Evolutionary conservation across 441 rosid genomes (phyloP), one percentile per base, ranked within the genome.

Genomic region (Sinapis alba): DNA sequence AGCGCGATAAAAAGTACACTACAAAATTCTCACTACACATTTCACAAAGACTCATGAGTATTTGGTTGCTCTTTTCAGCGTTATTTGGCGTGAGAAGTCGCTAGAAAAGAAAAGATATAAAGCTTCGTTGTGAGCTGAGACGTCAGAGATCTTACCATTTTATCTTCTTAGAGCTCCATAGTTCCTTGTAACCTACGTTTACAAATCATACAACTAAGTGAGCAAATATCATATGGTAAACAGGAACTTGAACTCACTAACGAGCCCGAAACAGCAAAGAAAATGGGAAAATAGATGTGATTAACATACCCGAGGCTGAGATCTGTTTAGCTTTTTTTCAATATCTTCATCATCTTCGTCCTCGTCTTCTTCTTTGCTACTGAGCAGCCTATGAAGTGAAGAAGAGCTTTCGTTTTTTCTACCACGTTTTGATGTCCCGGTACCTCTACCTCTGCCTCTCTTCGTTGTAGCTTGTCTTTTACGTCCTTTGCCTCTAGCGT

Each of bases 111-210:
- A 50, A 18, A 26, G 7, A 18, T 50, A 50, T 24, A 51, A 73
- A 41, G 57, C 58, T 57, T 65, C 45, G 65, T 73, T 65, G 45
- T 59, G 7, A 34, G 20, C 34, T 70, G 45, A 30, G 47, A 65
- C 16, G 59, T 73, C 36, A 41, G 70, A 65, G 32, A 58, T 45
- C 60, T 21, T 66, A 45, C 20, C 53, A 62, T 62, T 76, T 78
- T 84, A 89, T 80, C 96, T 86, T 84, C 99, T 88, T 73, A 95
- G 83, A 83, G 98, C 92, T 65, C 98, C 99, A 60, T 95, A 93
- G 73, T 86, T 93, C 87, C 89, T 90, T 2, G 94, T 86, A 62
- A 88, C 93, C 99, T 95, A 73, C 79, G 78, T 47, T 30, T 34
- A 32, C 62, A 60, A 12, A 34, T 56, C 60, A 3, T 26, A 59